Conservation (phyloP, 2,329 filamentous ascomycete species). For the Alternaria longipes region DNA sequence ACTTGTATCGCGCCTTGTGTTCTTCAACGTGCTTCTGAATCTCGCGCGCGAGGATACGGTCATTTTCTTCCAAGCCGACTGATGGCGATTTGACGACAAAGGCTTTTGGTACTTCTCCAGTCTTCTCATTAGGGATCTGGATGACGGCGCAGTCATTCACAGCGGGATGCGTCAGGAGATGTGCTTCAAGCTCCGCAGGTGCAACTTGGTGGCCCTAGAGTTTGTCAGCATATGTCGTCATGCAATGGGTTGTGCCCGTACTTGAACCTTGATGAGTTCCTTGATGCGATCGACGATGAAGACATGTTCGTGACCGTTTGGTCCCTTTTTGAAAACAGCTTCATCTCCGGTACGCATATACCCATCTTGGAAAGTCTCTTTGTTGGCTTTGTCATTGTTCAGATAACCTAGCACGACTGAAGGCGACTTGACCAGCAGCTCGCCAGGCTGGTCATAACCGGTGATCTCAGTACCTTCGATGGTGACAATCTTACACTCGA, state of each 20-base stretch:
- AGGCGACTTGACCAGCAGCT: conserved; percentile 80
- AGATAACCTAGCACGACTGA: conserved; percentile 76
- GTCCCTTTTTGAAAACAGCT: conserved; percentile 64
- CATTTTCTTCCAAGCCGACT: conserved; percentile 62
- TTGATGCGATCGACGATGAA: conserved; percentile 86
- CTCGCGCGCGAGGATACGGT: conserved; percentile 58
- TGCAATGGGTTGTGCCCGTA: conserved; percentile 44
- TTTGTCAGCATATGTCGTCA: background rate
- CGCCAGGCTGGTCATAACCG: conserved; percentile 71
- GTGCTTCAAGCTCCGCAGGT: conserved; percentile 82
- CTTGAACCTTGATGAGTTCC: conserved; percentile 81
- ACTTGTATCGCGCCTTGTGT: conserved; percentile 69
- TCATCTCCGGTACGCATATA: conserved; percentile 91
- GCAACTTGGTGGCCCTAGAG: conserved; percentile 79
- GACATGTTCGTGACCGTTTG: conserved; percentile 76
- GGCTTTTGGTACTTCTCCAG: conserved; percentile 71
- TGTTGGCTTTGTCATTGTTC: conserved; percentile 83
- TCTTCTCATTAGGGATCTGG: conserved; percentile 70
- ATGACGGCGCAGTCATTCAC: conserved; percentile 86
- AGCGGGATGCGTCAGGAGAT: conserved; percentile 75
- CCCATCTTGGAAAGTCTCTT: conserved; percentile 78
- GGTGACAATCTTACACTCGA: conserved; percentile 72
- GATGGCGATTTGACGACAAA: conserved; percentile 68
- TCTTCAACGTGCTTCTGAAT: conserved; percentile 68
- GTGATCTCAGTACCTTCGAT: conserved; percentile 73